A percentile compares a stretch with the other conserved stretches of the same genome.
These are phyloP conservation scores for Areca catechu DNA, from an alignment of 176 grass and related monocot species.

Conservation along the genomic window DNA sequence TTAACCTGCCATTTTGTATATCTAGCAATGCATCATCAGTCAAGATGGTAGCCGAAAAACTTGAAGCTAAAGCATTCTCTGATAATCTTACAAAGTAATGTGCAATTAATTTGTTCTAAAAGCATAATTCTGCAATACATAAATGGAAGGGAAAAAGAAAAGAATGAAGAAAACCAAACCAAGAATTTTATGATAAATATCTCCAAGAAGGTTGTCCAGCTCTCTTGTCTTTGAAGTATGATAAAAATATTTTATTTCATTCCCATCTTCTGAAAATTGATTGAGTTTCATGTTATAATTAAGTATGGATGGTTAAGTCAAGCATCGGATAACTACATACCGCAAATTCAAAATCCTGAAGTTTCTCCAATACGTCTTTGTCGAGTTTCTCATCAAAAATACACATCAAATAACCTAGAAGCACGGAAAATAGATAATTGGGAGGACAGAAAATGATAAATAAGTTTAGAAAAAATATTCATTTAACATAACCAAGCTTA, in stretches of 20 bases:
- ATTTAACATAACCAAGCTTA: no score
- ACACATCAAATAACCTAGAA: slow-evolving; percentile 94
- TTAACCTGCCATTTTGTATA: slow-evolving; percentile 93
- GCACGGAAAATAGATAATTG: slow-evolving; percentile 1
- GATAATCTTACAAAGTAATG: neutral
- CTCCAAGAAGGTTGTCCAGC: slow-evolving; percentile 92
- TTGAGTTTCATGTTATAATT: slow-evolving; percentile 17
- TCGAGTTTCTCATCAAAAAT: slow-evolving; percentile 73
- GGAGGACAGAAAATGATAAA: slow-evolving; percentile 4
- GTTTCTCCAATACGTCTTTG: slow-evolving; percentile 52
- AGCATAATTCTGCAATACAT: no score
- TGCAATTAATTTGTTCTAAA: no score
- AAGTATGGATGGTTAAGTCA: slow-evolving; percentile 3
- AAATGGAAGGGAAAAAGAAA: no score
- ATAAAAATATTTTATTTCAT: slow-evolving; percentile 81
- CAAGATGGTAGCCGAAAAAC: slow-evolving; percentile 32
- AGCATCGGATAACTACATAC: slow-evolving; percentile 34
- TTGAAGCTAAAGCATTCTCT: neutral
- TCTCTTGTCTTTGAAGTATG: slow-evolving; percentile 95
- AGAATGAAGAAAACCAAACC: slow-evolving; percentile 28
- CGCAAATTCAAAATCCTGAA: slow-evolving; percentile 79
- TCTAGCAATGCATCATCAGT: slow-evolving; percentile 69
- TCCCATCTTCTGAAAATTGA: slow-evolving; percentile 90
- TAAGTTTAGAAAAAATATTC: neutral
- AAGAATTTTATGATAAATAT: slow-evolving; percentile 99